phyloP scores from a whole-genome alignment of 2,329 filamentous ascomycete species.

The Lachnellula arida region DNA sequence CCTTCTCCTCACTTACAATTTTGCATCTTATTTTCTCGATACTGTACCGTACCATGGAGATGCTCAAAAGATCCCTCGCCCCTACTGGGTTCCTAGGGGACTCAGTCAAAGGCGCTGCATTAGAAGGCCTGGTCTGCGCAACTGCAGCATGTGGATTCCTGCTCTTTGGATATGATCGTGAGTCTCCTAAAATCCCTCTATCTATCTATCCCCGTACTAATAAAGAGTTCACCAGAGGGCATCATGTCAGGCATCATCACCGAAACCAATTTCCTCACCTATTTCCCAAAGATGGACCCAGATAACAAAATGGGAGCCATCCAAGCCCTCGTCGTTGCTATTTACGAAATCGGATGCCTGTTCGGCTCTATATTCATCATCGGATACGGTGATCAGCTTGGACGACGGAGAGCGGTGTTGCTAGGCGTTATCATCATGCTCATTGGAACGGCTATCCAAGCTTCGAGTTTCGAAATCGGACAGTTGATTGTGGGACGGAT shows the following conservation, averaged over 20 bases:
- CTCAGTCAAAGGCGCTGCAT: not conserved
- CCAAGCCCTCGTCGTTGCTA: not conserved
- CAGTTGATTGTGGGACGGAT: conserved; percentile 50
- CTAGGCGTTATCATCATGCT: not conserved
- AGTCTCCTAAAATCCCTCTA: not conserved
- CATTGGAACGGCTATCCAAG: conserved; percentile 39
- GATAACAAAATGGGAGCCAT: not conserved
- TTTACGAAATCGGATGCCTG: not conserved
- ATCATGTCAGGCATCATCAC: not conserved
- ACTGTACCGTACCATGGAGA: conserved; percentile 4
- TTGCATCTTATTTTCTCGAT: too few relatives aligned
- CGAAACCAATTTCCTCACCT: not conserved
- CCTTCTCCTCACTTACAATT: too few relatives aligned
- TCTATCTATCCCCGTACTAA: not conserved
- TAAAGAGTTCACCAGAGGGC: not conserved
- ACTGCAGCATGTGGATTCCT: not conserved
- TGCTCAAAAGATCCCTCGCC: not conserved
- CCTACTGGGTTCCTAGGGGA: not conserved
- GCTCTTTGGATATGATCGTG: not conserved
- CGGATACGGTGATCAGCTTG: conserved; percentile 8
- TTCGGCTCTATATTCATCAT: not conserved
- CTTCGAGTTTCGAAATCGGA: conserved; percentile 52
- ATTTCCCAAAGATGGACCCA: not conserved
- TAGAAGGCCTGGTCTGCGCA: not conserved
- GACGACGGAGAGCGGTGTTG: not conserved